These are phyloP conservation scores for Fraxinus angustifolia DNA, from an alignment of 305 asterid species.

Conservation along the genomic window DNA sequence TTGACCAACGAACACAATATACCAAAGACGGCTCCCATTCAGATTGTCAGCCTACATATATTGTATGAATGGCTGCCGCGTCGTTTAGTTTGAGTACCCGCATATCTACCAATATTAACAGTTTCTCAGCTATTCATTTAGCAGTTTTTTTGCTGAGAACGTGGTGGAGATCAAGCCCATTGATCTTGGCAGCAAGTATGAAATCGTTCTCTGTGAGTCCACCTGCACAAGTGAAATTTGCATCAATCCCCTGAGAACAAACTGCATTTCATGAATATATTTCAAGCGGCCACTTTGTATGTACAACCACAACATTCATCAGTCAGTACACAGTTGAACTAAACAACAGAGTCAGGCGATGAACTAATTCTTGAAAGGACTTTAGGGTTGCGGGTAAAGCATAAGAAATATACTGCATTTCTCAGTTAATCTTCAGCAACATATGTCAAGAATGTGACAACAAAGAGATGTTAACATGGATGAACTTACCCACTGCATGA, in stretches of 20 bases:
- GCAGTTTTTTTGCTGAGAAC: constrained; percentile 52
- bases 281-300: background rate
- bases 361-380: background rate
- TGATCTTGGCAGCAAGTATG: constrained; percentile 61
- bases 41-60: background rate
- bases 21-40: background rate
- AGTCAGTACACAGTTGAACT: background rate
- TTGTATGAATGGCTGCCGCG: background rate
- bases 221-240: constrained; percentile 29
- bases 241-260: background rate
- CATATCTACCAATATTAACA: background rate
- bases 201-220: constrained; percentile 66
- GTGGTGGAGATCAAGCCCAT: constrained; percentile 45
- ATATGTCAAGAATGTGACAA: background rate
- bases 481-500: constrained; percentile 71
- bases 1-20: background rate
- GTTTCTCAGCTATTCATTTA: background rate
- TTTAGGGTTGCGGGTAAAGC: background rate
- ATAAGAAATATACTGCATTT: background rate
- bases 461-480: background rate
- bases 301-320: background rate
- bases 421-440: background rate
- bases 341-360: background rate
- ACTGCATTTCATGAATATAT: background rate
- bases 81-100: background rate